Conservation (phyloP, 805 yeast species). For the Jamesozyma piceae region DNA sequence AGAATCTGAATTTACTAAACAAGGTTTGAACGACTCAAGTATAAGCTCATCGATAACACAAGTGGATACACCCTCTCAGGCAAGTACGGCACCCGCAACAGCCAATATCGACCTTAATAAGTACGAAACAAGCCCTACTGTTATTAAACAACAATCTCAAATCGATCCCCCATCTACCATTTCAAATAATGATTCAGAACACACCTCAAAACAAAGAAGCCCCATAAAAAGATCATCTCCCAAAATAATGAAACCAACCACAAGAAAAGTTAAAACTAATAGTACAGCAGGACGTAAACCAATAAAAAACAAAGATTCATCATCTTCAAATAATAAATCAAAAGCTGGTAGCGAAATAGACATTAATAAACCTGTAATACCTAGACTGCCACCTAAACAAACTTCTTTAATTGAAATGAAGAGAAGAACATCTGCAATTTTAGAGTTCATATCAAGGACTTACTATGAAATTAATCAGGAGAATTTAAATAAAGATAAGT, state of each 20-base stretch:
- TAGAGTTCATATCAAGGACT: slow-evolving; percentile 83
- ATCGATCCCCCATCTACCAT: not conserved
- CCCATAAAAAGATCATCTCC: not conserved
- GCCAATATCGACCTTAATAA: not conserved
- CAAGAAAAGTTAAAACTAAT: not conserved
- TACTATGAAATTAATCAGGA: slow-evolving; percentile 76
- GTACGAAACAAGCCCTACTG: no score
- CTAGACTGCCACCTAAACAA: slow-evolving; percentile 71
- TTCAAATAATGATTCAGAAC: not conserved
- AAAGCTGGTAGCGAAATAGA: slow-evolving; percentile 33
- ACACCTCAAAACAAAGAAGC: not conserved
- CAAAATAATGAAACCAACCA: not conserved
- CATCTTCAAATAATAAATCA: slow-evolving; percentile 12
- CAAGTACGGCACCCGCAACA: not conserved
- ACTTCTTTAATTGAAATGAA: slow-evolving; percentile 76
- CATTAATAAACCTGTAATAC: slow-evolving; percentile 66
- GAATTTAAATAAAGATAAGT: slow-evolving; percentile 45
- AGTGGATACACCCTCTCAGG: not conserved
- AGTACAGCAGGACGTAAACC: not conserved
- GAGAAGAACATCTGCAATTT: slow-evolving; percentile 76
- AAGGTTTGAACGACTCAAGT: not conserved
- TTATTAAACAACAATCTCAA: not conserved
- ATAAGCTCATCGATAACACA: not conserved
- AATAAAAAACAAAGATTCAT: slow-evolving; percentile 9
- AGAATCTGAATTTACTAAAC: not conserved